Evolutionary conservation across 2,329 filamentous ascomycete species (phyloP).

Genomic region (Setomelanomma holmii): DNA sequence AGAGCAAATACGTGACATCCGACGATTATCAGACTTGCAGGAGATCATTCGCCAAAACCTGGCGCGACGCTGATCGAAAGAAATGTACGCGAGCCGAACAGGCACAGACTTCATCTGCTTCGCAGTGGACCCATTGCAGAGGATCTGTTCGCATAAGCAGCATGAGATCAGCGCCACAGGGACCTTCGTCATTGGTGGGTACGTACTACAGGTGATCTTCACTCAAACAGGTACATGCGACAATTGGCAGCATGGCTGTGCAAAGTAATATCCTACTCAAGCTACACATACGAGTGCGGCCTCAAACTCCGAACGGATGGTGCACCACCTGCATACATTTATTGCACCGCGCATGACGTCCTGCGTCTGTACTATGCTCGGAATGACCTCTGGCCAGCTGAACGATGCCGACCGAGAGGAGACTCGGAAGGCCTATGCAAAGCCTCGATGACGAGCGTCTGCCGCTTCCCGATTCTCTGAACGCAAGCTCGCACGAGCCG

Average conservation of each 20-base stretch:
- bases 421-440: conserved; percentile 19
- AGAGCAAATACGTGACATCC: conserved; percentile 5
- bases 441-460: conserved; percentile 32
- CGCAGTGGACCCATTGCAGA: neutral
- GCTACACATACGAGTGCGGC: neutral
- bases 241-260: neutral
- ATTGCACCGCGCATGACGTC: conserved; percentile 16
- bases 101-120: neutral
- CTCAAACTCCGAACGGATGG: neutral
- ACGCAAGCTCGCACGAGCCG: conserved; percentile 7
- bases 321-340: neutral
- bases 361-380: conserved; percentile 12
- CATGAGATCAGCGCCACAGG: neutral
- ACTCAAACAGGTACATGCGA: neutral
- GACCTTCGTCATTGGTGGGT: neutral
- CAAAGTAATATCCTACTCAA: neutral
- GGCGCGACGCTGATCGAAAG: conserved; percentile 9
- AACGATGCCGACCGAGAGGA: conserved; percentile 16
- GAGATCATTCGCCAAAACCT: conserved; percentile 9
- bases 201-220: neutral
- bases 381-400: conserved; percentile 8
- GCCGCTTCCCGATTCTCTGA: conserved; percentile 22
- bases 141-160: neutral
- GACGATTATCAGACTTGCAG: neutral
- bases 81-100: conserved; percentile 8